Evolutionary conservation across 164 flowering plant species (phyloP).

Genomic region (Paratinospora sagittata): DNA sequence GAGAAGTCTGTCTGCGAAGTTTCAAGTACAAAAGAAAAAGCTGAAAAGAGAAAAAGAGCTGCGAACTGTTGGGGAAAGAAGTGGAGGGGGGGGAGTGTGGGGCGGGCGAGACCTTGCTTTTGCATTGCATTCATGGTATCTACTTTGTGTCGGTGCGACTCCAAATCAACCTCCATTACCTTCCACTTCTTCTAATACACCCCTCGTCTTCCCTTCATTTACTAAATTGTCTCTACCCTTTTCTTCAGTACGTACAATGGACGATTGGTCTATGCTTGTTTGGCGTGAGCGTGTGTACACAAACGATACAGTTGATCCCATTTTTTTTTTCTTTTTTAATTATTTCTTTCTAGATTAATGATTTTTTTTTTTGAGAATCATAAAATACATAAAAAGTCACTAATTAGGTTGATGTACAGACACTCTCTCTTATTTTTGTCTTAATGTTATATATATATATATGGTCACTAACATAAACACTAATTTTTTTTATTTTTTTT

Average conservation of each 20-base stretch:
- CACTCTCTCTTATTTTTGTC: too few relatives aligned
- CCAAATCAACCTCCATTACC: slow-evolving; percentile 22
- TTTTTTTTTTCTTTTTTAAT: too few relatives aligned
- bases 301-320: too few relatives aligned
- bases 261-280: too few relatives aligned
- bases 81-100: background rate
- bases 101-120: background rate
- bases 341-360: background rate
- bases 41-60: background rate
- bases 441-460: too few relatives aligned
- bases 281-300: background rate
- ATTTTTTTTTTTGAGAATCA: too few relatives aligned
- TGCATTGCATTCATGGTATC: slow-evolving; percentile 7
- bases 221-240: slow-evolving; percentile 2
- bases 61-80: background rate
- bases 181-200: background rate
- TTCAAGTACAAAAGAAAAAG: background rate
- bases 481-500: too few relatives aligned
- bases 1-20: background rate
- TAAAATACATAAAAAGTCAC: too few relatives aligned
- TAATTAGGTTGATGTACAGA: too few relatives aligned
- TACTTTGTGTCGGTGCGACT: slow-evolving; percentile 14
- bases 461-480: too few relatives aligned
- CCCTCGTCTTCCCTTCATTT: slow-evolving; percentile 6
- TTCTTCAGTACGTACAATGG: background rate